phyloP scores from a whole-genome alignment of 305 asterid species.

The Ajuga reptans region DNA sequence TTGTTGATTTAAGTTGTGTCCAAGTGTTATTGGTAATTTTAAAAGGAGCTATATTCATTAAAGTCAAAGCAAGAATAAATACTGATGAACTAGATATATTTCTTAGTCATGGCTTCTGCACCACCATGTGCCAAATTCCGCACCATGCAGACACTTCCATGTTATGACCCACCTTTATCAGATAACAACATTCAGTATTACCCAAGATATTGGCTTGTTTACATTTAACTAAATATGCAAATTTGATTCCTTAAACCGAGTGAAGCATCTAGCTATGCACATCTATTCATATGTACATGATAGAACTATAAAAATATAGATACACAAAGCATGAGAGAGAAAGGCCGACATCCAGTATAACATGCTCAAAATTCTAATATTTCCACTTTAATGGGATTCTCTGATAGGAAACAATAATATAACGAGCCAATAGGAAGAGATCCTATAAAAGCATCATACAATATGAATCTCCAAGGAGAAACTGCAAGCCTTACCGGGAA shows the following conservation, averaged over 20 bases:
- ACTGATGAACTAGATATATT: not conserved
- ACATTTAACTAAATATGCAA: not conserved
- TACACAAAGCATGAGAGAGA: not conserved
- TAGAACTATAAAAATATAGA: not conserved
- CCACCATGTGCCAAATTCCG: not conserved
- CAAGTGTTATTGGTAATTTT: not conserved
- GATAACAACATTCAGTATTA: not conserved
- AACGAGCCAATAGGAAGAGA: not conserved
- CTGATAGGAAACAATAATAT: not conserved
- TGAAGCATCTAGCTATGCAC: not conserved
- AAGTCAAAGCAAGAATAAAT: not conserved
- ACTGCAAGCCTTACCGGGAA: conserved; percentile 58
- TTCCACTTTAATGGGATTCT: not conserved
- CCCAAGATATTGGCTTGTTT: not conserved
- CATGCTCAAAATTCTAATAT: not conserved
- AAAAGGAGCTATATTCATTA: not conserved
- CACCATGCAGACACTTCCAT: not conserved
- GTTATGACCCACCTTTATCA: not conserved
- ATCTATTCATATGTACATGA: not conserved
- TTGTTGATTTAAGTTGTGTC: not conserved
- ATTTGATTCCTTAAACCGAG: not conserved
- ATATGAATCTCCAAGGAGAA: conserved; percentile 7
- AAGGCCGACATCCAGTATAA: not conserved
- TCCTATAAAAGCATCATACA: not conserved
- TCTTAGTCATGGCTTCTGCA: not conserved